These are phyloP conservation scores for Pyrus pyrifolia DNA, from an alignment of 306 rosid genomes.

Conservation along the genomic window DNA sequence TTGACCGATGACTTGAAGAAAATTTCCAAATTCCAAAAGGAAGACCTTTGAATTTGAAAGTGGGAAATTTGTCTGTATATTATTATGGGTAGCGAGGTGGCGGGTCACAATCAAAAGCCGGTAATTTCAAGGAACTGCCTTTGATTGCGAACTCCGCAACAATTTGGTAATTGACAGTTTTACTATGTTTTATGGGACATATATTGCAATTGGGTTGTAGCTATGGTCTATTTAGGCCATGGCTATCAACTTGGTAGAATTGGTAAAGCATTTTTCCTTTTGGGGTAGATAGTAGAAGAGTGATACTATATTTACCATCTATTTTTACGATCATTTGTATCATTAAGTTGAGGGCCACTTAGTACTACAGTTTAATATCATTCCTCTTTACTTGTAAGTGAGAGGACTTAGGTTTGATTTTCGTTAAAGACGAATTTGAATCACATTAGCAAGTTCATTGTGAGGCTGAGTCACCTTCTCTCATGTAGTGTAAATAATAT, in stretches of 20 bases:
- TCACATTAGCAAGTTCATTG: too few relatives aligned
- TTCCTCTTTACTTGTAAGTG: too few relatives aligned
- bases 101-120: conserved; percentile 3
- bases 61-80: neutral
- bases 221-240: neutral
- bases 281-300: neutral
- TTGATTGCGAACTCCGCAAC: conserved; percentile 2
- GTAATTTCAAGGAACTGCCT: neutral
- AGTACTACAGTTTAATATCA: too few relatives aligned
- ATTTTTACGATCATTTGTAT: too few relatives aligned
- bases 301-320: too few relatives aligned
- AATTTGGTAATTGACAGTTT: neutral
- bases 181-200: neutral
- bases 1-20: conserved; percentile 25
- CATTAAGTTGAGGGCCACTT: too few relatives aligned
- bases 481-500: accelerated
- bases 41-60: conserved; percentile 9
- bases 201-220: neutral
- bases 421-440: too few relatives aligned
- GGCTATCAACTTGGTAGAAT: neutral
- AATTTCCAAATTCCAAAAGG: neutral
- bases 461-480: too few relatives aligned
- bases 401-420: too few relatives aligned
- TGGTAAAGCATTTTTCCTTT: neutral
- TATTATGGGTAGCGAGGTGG: neutral